A percentile compares a stretch with the other conserved stretches of the same genome.
phyloP scores from a whole-genome alignment of 2,329 filamentous ascomycete species.

The Colletotrichum aenigma region DNA sequence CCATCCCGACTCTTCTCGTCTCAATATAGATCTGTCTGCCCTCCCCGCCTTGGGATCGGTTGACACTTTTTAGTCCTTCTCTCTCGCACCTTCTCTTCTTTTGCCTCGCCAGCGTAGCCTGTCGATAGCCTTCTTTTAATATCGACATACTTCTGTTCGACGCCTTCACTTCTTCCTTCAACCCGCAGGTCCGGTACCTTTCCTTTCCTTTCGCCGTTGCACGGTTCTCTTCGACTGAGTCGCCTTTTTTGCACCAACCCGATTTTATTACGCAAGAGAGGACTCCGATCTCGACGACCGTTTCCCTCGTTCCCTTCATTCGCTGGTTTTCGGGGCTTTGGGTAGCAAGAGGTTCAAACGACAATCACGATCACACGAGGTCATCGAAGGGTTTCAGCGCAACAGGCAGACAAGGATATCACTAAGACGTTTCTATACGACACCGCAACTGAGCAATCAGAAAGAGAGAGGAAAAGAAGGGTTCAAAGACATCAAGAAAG shows the following conservation, averaged over 20 bases:
- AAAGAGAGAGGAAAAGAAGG: conserved; percentile 15
- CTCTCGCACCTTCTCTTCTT: conserved; percentile 32
- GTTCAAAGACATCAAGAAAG: neutral
- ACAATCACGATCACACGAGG: neutral
- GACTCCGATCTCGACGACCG: conserved; percentile 21
- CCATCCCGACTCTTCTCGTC: conserved; percentile 20
- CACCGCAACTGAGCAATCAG: conserved; percentile 1
- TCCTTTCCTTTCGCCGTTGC: conserved; percentile 28
- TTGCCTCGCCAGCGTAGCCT: conserved; percentile 47
- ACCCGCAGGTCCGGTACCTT: conserved; percentile 59
- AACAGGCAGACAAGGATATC: neutral
- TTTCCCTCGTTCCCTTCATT: conserved; percentile 23
- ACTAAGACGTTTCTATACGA: neutral
- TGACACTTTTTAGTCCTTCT: conserved; percentile 28
- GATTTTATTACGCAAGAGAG: conserved; percentile 20
- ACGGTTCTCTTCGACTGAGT: conserved; percentile 25
- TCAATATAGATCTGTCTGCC: conserved; percentile 41
- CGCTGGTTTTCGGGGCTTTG: conserved; percentile 10
- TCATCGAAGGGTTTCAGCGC: neutral
- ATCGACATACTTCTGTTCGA: conserved; percentile 42
- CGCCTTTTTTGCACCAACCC: conserved; percentile 22
- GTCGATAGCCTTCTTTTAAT: conserved; percentile 59
- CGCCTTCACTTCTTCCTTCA: conserved; percentile 26
- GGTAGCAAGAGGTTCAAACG: conserved; percentile 1
- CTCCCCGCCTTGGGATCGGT: conserved; percentile 13